Conservation (phyloP, 1,284 basidiomycete species). For the Moesziomyces antarcticus region DNA sequence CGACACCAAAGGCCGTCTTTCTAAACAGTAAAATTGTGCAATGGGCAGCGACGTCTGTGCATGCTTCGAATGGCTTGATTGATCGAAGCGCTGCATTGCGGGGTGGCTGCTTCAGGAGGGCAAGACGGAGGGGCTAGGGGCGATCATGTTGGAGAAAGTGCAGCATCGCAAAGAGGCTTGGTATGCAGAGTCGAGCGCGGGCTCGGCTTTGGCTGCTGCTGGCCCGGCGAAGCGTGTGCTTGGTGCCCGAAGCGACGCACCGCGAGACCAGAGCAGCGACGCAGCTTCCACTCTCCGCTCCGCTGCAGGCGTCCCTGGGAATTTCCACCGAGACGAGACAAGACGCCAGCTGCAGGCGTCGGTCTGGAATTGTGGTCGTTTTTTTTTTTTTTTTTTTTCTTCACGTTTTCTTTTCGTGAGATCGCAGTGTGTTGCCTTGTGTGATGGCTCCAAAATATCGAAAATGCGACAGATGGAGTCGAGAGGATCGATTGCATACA, state of each 20-base stretch:
- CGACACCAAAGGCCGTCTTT: background rate
- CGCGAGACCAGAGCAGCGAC: background rate
- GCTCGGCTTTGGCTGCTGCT: slow-evolving; percentile 21
- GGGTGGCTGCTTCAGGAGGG: slow-evolving; percentile 4
- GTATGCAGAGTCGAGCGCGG: background rate
- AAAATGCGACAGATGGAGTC: background rate
- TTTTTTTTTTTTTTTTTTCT: too few relatives aligned
- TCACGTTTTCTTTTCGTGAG: too few relatives aligned
- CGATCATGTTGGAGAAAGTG: background rate
- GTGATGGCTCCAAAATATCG: too few relatives aligned
- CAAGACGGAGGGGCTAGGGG: background rate
- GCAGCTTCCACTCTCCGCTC: slow-evolving; percentile 22
- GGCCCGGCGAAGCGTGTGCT: slow-evolving; percentile 1
- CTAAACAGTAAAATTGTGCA: too few relatives aligned
- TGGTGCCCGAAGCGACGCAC: background rate
- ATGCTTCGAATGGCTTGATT: background rate
- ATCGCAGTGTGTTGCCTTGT: too few relatives aligned
- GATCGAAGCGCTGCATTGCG: background rate
- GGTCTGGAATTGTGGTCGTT: background rate
- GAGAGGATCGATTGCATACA: background rate
- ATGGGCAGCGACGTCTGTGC: background rate
- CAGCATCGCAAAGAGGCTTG: too few relatives aligned
- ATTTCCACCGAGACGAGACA: slow-evolving; percentile 5
- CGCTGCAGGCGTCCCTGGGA: slow-evolving; percentile 10
- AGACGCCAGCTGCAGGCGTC: background rate